Evolutionary conservation across 2,329 filamentous ascomycete genomes (phyloP), one percentile per base, ranked within the genome.

Genomic region (Corynespora cassiicola): DNA sequence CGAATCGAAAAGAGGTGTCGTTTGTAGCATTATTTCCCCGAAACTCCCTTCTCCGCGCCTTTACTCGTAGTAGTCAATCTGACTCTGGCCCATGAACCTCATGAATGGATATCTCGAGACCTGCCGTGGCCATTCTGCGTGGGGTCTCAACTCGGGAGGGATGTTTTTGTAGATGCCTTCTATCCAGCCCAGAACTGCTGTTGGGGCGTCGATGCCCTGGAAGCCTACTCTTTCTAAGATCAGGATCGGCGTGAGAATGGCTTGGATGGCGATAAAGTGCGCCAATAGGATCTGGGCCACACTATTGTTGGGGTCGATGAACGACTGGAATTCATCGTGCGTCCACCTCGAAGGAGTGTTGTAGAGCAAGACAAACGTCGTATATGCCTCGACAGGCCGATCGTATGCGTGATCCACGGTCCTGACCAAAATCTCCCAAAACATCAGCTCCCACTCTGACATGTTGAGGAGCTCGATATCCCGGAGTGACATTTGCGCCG

Each of bases 251-350:
- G 65, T 63, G 39, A 78, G 63, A 5, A 76, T 56, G 1, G 73
- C 59, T 34, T 77, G 71, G 0, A 76, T 50, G 1, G 71, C 66
- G n/a, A 77, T 65, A 48, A 75, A 76, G 47, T 77, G 73, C 6
- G 70, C 63, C 5, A 77, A 63, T 5, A 78, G 54, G 3, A 76
- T 67, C 18, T 71, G 71, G 1, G 71, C 64, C 4, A 71, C 46
- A 28, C 53, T 53, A 35, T 78, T 76, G 24, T 56, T 52, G 0
- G 70, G 61, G 26, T 72, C 61, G 40, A 76, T 63, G 52, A 77
- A 75, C 1, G 60, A 56, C 26, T 68, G 62, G 42, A 78, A 76
- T 12, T 68, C 54, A 2, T 63, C 60, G 30, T 72, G 64, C 2
- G 62, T 62, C 57, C 75, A 66, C 5, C 58, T 44, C 17, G 70